Evolutionary conservation across 768 basidiomycete genomes (phyloP).

Genomic region (Mycena albidolilacea): DNA sequence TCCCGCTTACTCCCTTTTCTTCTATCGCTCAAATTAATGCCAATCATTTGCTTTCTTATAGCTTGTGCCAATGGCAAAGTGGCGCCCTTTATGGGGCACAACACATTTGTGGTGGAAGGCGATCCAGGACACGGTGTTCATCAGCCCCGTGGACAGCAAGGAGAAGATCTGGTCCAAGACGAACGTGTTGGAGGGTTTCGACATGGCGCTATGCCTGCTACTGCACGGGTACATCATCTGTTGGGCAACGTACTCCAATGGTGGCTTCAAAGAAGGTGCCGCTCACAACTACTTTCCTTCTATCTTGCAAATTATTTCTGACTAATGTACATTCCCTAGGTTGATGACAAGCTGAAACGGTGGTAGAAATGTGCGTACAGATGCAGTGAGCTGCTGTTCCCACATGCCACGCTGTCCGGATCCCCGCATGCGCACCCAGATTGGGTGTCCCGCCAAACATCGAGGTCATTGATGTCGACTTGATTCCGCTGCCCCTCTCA

Average conservation of each 20-base stretch:
- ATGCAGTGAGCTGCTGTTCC: slow-evolving; percentile 79
- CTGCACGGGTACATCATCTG: slow-evolving; percentile 78
- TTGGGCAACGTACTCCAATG: slow-evolving; percentile 90
- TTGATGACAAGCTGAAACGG: slow-evolving; percentile 80
- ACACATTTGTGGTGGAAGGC: slow-evolving; percentile 91
- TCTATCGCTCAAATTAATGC: neutral
- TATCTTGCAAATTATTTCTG: neutral
- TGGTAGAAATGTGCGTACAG: slow-evolving; percentile 38
- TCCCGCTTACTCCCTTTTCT: slow-evolving; percentile 42
- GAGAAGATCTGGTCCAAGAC: slow-evolving; percentile 84
- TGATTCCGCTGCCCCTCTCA: neutral
- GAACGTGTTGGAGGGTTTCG: slow-evolving; percentile 88
- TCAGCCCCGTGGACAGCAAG: slow-evolving; percentile 74
- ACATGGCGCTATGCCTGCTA: slow-evolving; percentile 80
- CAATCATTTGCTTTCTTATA: slow-evolving; percentile 46
- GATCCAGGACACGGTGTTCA: slow-evolving; percentile 85
- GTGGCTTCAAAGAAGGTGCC: slow-evolving; percentile 94
- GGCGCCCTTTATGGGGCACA: slow-evolving; percentile 89
- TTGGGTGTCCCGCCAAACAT: neutral
- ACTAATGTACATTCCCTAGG: neutral
- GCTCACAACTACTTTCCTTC: slow-evolving; percentile 59
- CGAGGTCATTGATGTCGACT: slow-evolving; percentile 23
- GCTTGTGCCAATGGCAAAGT: slow-evolving; percentile 87
- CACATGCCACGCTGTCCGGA: no score
- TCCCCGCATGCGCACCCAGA: neutral